Percentiles rank a stretch among this genome's conserved stretches.
Conservation (phyloP, 257 asterid species). For the Gentiana straminea region DNA sequence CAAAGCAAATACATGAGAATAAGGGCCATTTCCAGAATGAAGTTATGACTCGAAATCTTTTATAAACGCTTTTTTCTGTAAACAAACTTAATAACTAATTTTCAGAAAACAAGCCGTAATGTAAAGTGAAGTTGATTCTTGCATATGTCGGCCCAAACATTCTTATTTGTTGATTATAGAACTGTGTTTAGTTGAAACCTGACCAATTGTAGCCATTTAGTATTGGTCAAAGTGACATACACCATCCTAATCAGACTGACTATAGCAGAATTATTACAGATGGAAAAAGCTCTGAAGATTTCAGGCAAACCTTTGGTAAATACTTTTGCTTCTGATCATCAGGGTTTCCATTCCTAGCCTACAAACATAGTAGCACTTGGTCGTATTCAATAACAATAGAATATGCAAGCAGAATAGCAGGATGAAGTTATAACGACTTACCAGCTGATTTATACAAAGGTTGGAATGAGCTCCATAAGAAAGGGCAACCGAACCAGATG, state of each 20-base stretch:
- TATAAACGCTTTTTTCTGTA: no score
- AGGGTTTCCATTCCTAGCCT: slow-evolving; percentile 90
- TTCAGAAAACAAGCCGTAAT: no score
- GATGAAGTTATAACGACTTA: slow-evolving; percentile 34
- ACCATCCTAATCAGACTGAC: neutral
- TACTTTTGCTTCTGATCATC: slow-evolving; percentile 87
- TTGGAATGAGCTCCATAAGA: slow-evolving; percentile 98
- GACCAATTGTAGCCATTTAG: neutral
- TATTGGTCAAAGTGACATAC: neutral
- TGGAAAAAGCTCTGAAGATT: slow-evolving; percentile 2
- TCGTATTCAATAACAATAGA: slow-evolving; percentile 7
- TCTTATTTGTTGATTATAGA: no score
- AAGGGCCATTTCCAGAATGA: no score
- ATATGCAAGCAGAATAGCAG: slow-evolving; percentile 1
- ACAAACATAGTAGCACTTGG: slow-evolving; percentile 21
- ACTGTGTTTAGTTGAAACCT: no score
- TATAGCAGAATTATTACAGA: neutral
- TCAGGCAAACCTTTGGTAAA: slow-evolving; percentile 74
- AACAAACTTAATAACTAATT: no score
- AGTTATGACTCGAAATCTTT: no score
- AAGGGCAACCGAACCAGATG: slow-evolving; percentile 97
- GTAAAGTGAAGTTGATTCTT: no score
- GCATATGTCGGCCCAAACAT: no score
- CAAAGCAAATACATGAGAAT: no score
- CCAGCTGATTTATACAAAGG: slow-evolving; percentile 90